Evolutionary conservation across 179 eudicot species (phyloP).

Genomic region (Patellifolia procumbens): DNA sequence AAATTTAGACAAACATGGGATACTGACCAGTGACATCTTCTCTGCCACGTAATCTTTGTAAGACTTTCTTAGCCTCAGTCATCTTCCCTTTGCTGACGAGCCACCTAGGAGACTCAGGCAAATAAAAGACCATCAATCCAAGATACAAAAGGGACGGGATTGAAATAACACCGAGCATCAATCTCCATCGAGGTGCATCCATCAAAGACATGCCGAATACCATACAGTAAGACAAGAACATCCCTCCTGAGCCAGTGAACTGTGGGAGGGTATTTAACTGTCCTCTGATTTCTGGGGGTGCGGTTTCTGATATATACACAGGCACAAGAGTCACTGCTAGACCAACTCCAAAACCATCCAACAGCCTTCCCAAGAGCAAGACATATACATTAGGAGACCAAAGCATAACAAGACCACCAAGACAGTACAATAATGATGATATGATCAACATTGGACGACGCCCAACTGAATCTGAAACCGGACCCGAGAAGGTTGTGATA

Average conservation of each 20-base stretch:
- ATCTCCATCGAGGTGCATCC: constrained; percentile 45
- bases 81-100: constrained; percentile 54
- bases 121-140: constrained; percentile 39
- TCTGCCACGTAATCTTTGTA: constrained; percentile 38
- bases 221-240: constrained; percentile 55
- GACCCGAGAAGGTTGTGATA: constrained; percentile 50
- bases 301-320: constrained; percentile 47
- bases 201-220: constrained; percentile 50
- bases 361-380: constrained; percentile 39
- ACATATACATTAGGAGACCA: constrained; percentile 59
- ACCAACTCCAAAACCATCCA: constrained; percentile 53
- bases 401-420: constrained; percentile 44
- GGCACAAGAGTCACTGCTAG: constrained; percentile 52
- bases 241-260: constrained; percentile 54
- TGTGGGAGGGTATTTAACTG: constrained; percentile 50
- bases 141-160: constrained; percentile 43
- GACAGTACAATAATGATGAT: constrained; percentile 41
- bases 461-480: constrained; percentile 43
- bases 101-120: constrained; percentile 56
- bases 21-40: constrained; percentile 48
- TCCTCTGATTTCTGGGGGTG: constrained; percentile 51
- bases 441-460: constrained; percentile 46
- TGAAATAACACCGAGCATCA: constrained; percentile 50
- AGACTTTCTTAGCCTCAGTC: constrained; percentile 45
- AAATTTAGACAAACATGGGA: background rate